Evolutionary conservation across 805 yeast genomes (phyloP), one percentile per base, ranked within the genome.

Genomic region (Tetrapisispora iriomotensis): DNA sequence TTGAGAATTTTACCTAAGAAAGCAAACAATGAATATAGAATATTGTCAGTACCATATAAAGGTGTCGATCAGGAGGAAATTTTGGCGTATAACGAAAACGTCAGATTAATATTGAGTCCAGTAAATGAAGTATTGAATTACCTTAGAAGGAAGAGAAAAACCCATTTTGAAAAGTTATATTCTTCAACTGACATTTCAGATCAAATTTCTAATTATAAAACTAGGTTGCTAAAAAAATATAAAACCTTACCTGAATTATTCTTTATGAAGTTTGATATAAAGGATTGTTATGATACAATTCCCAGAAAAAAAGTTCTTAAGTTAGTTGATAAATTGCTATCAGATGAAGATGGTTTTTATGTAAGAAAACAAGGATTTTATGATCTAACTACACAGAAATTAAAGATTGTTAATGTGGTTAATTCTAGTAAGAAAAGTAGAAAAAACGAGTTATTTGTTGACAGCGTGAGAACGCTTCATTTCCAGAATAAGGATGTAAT

Each of bases 251-350:
- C 75, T 0, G 36, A 46, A 1, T 45, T 78, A 0, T 72, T 65
- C 50, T 72, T 72, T 13, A 64, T 82, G 20, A 84, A 82, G 47
- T 82, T 85, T 56, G 97, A 88, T 55, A 75, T 83, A 45, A 70
- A 68, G 40, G 70, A 78, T 3, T 86, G 95, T 40, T 88, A 76
- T 55, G 96, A 90, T 50, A 72, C 77, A 2, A 63, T 87, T 14
- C 77, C 82, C 13, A 72, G 71, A 34, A 46, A 50, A 0, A 66
- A 65, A 41, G 62, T 74, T 2, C 39, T 67, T 2, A 45, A 56
- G 3, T 51, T 67, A 22, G 46, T 73, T 1, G 47, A 52, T 1
- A 38, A 49, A 3, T 28, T 33, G 4, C 30, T 56, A 7, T 14
- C 23, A 15, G 23, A 39, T 13, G 54, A 56, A 22, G 14, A 45